Evolutionary conservation across 371 early-diverging fungal genomes (phyloP), one percentile per base, ranked within the genome.

Genomic region (Mucor sp.): DNA sequence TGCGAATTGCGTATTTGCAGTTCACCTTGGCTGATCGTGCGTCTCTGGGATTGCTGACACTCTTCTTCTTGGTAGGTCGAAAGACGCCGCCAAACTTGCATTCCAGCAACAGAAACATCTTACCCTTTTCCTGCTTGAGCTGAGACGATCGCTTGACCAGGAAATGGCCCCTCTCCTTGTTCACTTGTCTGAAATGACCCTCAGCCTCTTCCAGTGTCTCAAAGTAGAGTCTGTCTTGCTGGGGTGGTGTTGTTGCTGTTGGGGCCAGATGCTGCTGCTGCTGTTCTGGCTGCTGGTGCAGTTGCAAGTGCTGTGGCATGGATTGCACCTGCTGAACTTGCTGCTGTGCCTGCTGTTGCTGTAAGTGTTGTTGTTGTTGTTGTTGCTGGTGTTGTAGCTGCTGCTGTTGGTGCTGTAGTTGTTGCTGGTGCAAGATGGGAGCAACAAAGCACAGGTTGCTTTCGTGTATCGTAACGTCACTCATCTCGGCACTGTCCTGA

Each of bases 401-500:
- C n/a, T n/a, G 53, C 27, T 14, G 25, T 21, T 53, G 53, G 11
- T 53, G 53, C 15, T 27, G 27, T 4, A 23, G 15, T 27, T 53
- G 53, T 15, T 53, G 53, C 14, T 53, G 53, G 6, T 53, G 53
- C 25, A 53, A 53, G 6, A 53, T 53, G 15, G 53, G 53, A 25
- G 53, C 53, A 53, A 53, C 53, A 53, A 53, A 53, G 53, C 53
- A 53, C 15, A 53, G 53, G 27, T 53, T 53, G 27, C 53, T 53
- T 27, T 53, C 53, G 15, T 53, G 53, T 15, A 53, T 53, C 27
- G 23, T 53, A 53, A 53, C 53, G 15, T 53, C 53, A 53, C 6
- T 25, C 53, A 53, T 53, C 27, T 53, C 14, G 27, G 4, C 3
- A 11, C 0, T 53, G 14, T 53, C 25, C 53, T 53, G 23, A 12